phyloP scores from a whole-genome alignment of 345 rosid genomes.

The Aquilaria yunnanensis region DNA sequence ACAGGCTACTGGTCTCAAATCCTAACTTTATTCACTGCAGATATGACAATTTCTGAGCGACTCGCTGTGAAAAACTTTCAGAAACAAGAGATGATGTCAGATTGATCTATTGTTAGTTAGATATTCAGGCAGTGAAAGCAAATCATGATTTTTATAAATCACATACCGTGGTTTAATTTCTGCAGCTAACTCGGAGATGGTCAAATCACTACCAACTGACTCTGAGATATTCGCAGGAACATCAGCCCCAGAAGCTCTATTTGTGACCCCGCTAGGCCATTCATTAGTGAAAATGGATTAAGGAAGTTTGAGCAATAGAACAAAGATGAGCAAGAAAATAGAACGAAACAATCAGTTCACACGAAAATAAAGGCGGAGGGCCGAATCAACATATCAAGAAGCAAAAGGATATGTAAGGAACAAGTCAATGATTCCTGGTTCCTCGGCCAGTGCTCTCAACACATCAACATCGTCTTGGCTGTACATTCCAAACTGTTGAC shows the following conservation, averaged over 20 bases:
- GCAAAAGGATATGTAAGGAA: slow-evolving; percentile 83
- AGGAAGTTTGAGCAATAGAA: slow-evolving; percentile 26
- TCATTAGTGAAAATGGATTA: slow-evolving; percentile 64
- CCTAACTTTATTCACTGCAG: too few relatives aligned
- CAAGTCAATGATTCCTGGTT: slow-evolving; percentile 70
- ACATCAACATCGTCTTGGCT: slow-evolving; percentile 83
- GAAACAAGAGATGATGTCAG: background rate
- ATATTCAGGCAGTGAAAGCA: background rate
- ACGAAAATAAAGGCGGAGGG: background rate
- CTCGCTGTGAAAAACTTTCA: too few relatives aligned
- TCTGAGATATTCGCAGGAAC: slow-evolving; percentile 49
- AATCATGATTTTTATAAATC: slow-evolving; percentile 10
- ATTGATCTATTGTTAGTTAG: too few relatives aligned
- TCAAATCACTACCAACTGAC: slow-evolving; percentile 44
- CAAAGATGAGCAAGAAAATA: background rate
- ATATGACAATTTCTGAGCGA: background rate
- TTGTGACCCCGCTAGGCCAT: slow-evolving; percentile 82
- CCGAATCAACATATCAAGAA: background rate
- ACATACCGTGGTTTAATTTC: slow-evolving; percentile 91
- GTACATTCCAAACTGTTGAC: slow-evolving; percentile 66
- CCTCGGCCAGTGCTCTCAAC: slow-evolving; percentile 89
- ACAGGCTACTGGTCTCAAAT: too few relatives aligned
- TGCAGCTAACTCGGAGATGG: slow-evolving; percentile 60
- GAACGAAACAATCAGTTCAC: background rate
- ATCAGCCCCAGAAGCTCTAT: slow-evolving; percentile 47